Conservation (phyloP, 257 asterid species). For the Capsicum chinense region DNA sequence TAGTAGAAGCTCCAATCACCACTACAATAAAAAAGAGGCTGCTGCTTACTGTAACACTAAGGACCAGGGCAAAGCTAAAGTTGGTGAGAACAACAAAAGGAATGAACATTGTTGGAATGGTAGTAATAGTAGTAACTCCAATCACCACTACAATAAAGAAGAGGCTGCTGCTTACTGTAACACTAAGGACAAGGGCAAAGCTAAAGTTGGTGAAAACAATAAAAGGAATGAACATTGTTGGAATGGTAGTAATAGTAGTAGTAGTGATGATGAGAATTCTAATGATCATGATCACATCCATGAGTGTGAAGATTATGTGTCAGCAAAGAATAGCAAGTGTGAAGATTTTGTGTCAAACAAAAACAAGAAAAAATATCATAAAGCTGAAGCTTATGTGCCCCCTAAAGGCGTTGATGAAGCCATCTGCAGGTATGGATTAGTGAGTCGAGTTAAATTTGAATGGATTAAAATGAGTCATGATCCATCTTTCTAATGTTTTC, state of each 20-base stretch:
- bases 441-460: neutral
- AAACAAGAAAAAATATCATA: neutral
- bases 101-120: neutral
- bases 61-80: constrained; percentile 3
- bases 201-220: neutral
- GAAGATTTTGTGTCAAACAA: constrained; percentile 37
- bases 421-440: constrained; percentile 30
- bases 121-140: neutral
- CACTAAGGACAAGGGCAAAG: neutral
- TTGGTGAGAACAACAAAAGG: neutral
- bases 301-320: constrained; percentile 31
- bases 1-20: neutral
- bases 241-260: neutral
- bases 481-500: neutral
- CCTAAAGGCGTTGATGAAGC: constrained; percentile 27
- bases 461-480: neutral
- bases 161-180: neutral
- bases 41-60: neutral
- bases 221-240: neutral
- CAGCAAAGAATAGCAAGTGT: constrained; percentile 24
- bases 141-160: neutral
- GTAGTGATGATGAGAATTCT: neutral
- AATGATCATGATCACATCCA: neutral
- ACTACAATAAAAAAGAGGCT: neutral
- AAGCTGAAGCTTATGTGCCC: constrained; percentile 25